A percentile compares a stretch with the other conserved stretches of the same genome.
These are phyloP conservation scores for Leccinum imitatum DNA, from an alignment of 768 basidiomycete genomes.

Conservation along the genomic window DNA sequence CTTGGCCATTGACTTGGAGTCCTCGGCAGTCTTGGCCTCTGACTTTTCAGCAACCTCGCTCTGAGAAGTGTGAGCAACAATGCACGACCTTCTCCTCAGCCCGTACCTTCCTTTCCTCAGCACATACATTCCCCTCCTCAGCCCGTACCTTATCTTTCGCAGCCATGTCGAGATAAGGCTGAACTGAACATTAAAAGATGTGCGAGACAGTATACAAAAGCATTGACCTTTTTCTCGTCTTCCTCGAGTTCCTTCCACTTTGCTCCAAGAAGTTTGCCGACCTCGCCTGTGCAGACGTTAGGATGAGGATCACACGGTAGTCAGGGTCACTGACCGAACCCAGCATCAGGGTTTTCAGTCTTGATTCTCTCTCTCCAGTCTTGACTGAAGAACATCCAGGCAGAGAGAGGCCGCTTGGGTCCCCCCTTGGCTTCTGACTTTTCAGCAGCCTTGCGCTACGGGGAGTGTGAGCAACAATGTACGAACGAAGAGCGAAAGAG, in stretches of 20 bases:
- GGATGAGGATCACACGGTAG: constrained; percentile 2
- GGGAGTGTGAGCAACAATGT: constrained; percentile 14
- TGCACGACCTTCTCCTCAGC: not conserved
- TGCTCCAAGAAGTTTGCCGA: constrained; percentile 91
- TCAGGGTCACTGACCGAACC: constrained; percentile 64
- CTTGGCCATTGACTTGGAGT: constrained; percentile 74
- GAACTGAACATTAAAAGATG: constrained; percentile 11
- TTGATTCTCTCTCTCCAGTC: constrained; percentile 96
- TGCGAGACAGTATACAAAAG: not conserved
- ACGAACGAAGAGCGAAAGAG: constrained; percentile 1
- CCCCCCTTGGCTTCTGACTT: constrained; percentile 59
- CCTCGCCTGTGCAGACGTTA: constrained; percentile 57
- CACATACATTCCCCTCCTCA: constrained; percentile 63
- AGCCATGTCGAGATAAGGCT: constrained; percentile 91
- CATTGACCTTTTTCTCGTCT: constrained; percentile 84
- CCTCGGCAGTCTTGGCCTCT: constrained; percentile 48
- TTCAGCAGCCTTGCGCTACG: constrained; percentile 72
- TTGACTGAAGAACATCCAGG: constrained; percentile 99
- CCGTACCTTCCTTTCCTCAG: too few relatives aligned
- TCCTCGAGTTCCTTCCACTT: constrained; percentile 97
- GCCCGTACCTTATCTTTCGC: constrained; percentile 84
- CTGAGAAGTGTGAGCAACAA: constrained; percentile 12
- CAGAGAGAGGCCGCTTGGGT: constrained; percentile 90
- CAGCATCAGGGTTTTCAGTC: constrained; percentile 91
- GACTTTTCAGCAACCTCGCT: constrained; percentile 70